These are phyloP conservation scores for Botrytis deweyae DNA, from an alignment of 2,329 filamentous ascomycete genomes.

Conservation along the genomic window DNA sequence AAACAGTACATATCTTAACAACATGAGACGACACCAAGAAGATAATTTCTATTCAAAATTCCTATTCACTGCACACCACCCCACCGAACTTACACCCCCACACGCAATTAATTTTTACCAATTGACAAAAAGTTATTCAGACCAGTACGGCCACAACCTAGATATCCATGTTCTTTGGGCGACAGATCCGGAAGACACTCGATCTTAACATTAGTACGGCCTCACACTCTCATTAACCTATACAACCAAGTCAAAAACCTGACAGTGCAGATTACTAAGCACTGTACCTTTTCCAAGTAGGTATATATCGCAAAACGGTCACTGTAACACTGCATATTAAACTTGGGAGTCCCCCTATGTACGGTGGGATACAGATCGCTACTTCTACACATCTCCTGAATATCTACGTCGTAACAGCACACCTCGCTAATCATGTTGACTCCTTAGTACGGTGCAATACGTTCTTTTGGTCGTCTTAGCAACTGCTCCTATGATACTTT, in stretches of 20 bases:
- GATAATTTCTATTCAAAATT: neutral
- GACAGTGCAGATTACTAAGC: neutral
- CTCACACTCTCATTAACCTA: neutral
- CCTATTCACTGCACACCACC: neutral
- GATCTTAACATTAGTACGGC: neutral
- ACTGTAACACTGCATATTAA: neutral
- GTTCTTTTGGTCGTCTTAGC: too few species aligned
- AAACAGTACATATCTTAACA: neutral
- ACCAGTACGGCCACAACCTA: neutral
- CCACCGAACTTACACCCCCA: neutral
- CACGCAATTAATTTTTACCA: neutral
- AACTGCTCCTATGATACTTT: neutral
- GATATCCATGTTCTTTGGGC: rapidly evolving
- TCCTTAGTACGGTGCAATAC: neutral
- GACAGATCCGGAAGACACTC: neutral
- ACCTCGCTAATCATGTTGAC: neutral
- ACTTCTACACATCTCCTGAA: too few species aligned
- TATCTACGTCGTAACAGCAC: neutral
- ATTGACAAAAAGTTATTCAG: neutral
- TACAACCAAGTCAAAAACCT: rapidly evolving
- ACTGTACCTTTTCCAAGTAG: neutral
- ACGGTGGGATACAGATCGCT: neutral
- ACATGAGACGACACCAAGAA: neutral
- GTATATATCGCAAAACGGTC: neutral
- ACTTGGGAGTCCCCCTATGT: neutral